Evolutionary conservation across 805 yeast species (phyloP).

Genomic region (Kodamaea lidongshanica): DNA sequence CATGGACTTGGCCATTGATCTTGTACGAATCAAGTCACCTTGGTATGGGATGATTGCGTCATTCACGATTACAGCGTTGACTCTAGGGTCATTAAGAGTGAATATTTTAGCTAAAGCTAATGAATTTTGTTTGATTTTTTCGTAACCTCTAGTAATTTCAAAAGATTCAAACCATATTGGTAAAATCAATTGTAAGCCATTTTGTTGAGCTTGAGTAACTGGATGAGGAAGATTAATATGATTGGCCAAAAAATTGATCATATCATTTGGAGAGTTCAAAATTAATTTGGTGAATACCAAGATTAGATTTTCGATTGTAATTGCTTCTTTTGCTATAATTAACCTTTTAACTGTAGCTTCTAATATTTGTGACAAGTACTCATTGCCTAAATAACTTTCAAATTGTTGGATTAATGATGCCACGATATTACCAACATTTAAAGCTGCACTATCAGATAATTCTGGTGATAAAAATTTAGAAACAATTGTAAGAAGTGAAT

Average conservation of each 20-base stretch:
- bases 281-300: slow-evolving; percentile 72
- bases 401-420: slow-evolving; percentile 52
- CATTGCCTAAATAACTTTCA: slow-evolving; percentile 30
- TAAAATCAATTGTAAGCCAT: slow-evolving; percentile 52
- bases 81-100: slow-evolving; percentile 47
- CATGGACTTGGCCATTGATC: slow-evolving; percentile 71
- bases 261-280: slow-evolving; percentile 52
- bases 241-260: slow-evolving; percentile 52
- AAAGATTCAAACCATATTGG: slow-evolving; percentile 81
- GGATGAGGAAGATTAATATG: slow-evolving; percentile 28
- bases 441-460: slow-evolving; percentile 74
- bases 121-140: slow-evolving; percentile 60
- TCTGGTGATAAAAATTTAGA: slow-evolving; percentile 66
- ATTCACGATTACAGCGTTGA: slow-evolving; percentile 53
- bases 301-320: slow-evolving; percentile 71
- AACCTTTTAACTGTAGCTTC: slow-evolving; percentile 69
- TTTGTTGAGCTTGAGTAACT: slow-evolving; percentile 10
- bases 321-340: slow-evolving; percentile 56
- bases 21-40: slow-evolving; percentile 66
- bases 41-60: slow-evolving; percentile 69
- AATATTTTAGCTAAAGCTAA: slow-evolving; percentile 66
- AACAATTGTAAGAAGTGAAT: slow-evolving; percentile 55
- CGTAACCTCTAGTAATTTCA: slow-evolving; percentile 74
- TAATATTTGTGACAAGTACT: slow-evolving; percentile 51
- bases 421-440: slow-evolving; percentile 66